Evolutionary conservation across 441 rosid species (phyloP), one percentile per base, ranked within the genome.

Genomic region (Croton laevigatus): DNA sequence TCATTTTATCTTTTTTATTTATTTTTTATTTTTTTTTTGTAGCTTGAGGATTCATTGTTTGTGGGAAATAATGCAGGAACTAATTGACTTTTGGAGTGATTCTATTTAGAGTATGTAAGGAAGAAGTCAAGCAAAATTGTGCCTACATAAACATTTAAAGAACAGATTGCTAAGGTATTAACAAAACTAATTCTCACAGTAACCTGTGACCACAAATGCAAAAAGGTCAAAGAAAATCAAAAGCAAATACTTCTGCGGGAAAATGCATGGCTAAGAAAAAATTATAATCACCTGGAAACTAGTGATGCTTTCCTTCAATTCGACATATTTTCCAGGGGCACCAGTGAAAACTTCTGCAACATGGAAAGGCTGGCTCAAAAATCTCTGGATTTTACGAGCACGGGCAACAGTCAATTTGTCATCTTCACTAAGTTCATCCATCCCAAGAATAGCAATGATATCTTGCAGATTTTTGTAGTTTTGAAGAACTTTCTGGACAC

Each of bases 401-500:
- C 96, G 98, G 8, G 99, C 96, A 68, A 94, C 99, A 4, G 97
- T 92, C 81, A 94, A 72, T 52, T 94, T 92, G 75, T 92, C 99
- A 73, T 94, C 99, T 84, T 94, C 99, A 83, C 99, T 94, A 19
- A 92, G 94, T 89, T 94, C 98, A 79, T 94, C 99, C 98, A 94
- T 89, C 16, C 98, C 98, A 85, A 94, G 71, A 83, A 92, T 94
- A 72, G 98, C 99, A 78, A 94, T 94, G 37, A 94, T 94, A 87
- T 94, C 98, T 73, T 94, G 99, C 76, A 92, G 85, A 70, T 94
- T 94, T 85, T 92, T 94, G 82, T 94, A 94, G 90, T 92, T 92
- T 73, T 92, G 97, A 69, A 94, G 96, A 73, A 92, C 96, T 81
- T 94, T 90, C 83, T 92, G 98, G 63, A 94, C 99, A 49, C 91